Evolutionary conservation across 2,329 filamentous ascomycete species (phyloP).

Genomic region (Colletotrichum coccodes): DNA sequence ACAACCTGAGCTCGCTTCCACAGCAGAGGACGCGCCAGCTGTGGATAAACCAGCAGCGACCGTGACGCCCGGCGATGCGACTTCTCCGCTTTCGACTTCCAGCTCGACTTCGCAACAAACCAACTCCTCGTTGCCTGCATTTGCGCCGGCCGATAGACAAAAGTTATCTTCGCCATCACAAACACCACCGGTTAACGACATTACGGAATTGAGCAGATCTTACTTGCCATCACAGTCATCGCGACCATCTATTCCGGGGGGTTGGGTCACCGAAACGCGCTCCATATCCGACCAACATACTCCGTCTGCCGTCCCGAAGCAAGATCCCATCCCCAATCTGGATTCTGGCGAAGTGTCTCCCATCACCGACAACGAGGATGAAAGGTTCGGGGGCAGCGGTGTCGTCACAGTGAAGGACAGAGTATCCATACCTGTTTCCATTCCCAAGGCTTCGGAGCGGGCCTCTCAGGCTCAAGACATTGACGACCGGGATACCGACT

Average conservation of each 20-base stretch:
- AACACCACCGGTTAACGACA: not conserved
- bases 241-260: conserved; percentile 42
- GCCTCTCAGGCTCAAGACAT: not conserved
- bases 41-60: not conserved
- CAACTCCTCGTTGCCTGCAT: not conserved
- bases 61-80: not conserved
- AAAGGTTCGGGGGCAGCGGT: conserved; percentile 1
- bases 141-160: not conserved
- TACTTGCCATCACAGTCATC: conserved; percentile 5
- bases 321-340: not conserved
- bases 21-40: not conserved
- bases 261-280: conserved; percentile 42
- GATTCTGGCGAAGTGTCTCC: conserved; percentile 34
- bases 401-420: not conserved
- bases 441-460: conserved; percentile 2
- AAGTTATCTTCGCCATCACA: not conserved
- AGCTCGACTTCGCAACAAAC: not conserved
- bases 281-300: conserved; percentile 10
- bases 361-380: conserved; percentile 33
- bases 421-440: conserved; percentile 14
- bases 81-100: not conserved
- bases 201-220: not conserved
- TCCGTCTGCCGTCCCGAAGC: conserved; percentile 1
- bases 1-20: not conserved
- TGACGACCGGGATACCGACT: not conserved